Conservation (phyloP, 2,329 filamentous ascomycete species). For the Trichoderma hamatum region DNA sequence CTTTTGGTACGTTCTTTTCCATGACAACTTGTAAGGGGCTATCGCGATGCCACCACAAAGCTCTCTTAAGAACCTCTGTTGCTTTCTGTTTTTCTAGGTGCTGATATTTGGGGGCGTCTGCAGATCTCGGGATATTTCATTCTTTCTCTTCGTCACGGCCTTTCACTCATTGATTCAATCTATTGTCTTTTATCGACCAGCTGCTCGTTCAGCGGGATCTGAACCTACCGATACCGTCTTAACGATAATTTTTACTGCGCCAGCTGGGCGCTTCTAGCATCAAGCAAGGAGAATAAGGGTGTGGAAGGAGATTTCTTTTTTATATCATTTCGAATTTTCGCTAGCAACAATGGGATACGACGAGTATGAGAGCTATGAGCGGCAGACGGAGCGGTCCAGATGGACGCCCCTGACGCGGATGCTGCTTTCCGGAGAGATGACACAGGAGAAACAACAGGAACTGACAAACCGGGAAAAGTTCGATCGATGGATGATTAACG, state of each 20-base stretch:
- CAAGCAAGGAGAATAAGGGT: not conserved
- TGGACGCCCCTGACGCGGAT: constrained; percentile 82
- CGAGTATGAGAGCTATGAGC: constrained; percentile 36
- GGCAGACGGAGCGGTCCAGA: constrained; percentile 70
- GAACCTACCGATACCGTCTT: constrained; percentile 41
- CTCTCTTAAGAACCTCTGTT: not conserved
- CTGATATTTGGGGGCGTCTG: not conserved
- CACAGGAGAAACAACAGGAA: constrained; percentile 69
- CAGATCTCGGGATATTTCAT: constrained; percentile 12
- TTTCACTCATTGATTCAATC: not conserved
- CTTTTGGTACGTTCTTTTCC: constrained; percentile 27
- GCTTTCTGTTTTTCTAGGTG: not conserved
- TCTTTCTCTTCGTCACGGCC: constrained; percentile 3
- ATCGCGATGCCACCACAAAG: not conserved
- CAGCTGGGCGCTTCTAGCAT: not conserved
- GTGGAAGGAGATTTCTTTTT: not conserved
- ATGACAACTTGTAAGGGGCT: not conserved
- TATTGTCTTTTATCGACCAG: constrained; percentile 3
- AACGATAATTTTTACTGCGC: not conserved
- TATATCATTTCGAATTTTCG: not conserved
- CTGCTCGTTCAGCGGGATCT: constrained; percentile 58
- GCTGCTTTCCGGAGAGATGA: constrained; percentile 82
- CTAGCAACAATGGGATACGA: constrained; percentile 36
- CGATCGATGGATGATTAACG: constrained; percentile 87
- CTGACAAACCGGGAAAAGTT: constrained; percentile 72